Base-by-base conservation (phyloP, 2,329 filamentous ascomycete genomes). In the Pseudogymnoascus sp. region DNA sequence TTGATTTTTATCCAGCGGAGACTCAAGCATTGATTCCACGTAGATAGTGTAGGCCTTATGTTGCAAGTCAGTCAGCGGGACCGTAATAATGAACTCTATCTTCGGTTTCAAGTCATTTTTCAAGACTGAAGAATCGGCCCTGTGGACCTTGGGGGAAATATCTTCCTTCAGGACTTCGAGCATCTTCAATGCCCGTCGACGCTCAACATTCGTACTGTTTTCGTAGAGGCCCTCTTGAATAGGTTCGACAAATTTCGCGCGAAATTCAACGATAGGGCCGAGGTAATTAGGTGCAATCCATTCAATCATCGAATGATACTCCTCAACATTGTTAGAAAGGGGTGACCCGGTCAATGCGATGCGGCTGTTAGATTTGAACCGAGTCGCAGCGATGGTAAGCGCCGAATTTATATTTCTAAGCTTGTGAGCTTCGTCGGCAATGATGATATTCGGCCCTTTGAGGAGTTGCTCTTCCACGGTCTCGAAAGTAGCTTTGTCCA, bases 281-380 rank as follows among this genome's bases (percentile, higher is more conserved):
- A 96, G 79, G 71, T 90, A 96, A 23, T 84, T 84, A 0, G 90
- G 89, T 1, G 90, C 87, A 60, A 94, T 85, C 91, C 91, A 96
- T 66, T 92, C 83, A 63, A 96, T 88, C 84, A 96, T 90, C n/a
- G 86, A 78, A 70, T 87, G 91, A 70, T 96, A 96, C 69, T 97
- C 92, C 28, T 82, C 78, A 0, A 96, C 84, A 60, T 91, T 89
- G 70, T 96, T 97, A 4, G 90, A 86, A 60, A 97, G 78, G 0
- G 92, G 92, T 0, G 92, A 93, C 0, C 92, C 92, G 0, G 92
- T 96, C 65, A 97, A 78, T 5, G 91, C 92, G 66, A 97, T 89
- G 9, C 92, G 85, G 64, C 82, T 87, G 61, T 78, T 83, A 0
- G 91, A 89, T 64, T 73, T 79, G 70, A 97, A 88, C 9, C 77